Conservation (phyloP, 2,329 filamentous ascomycete genomes). For the Parafenestella ontariensis region DNA sequence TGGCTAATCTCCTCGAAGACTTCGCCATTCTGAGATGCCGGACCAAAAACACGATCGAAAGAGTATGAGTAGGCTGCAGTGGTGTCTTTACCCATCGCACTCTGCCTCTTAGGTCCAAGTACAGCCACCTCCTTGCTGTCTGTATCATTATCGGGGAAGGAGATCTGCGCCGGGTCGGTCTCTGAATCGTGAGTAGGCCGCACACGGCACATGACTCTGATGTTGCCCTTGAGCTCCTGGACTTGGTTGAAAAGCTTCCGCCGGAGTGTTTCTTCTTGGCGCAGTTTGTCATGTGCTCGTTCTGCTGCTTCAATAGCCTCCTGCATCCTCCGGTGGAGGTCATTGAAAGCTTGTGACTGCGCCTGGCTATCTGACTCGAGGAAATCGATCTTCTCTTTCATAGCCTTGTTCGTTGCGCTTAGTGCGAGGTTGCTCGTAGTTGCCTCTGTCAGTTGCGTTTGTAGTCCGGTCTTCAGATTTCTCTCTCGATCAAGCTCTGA, state of each 20-base stretch:
- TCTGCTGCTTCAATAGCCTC: conserved; percentile 76
- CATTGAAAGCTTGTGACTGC: conserved; percentile 84
- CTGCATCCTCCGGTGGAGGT: conserved; percentile 79
- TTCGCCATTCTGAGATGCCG: conserved; percentile 77
- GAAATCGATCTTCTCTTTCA: conserved; percentile 84
- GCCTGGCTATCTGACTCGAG: conserved; percentile 89
- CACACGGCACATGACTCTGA: conserved; percentile 96
- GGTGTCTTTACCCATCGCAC: conserved; percentile 75
- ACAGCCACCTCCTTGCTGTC: conserved; percentile 89
- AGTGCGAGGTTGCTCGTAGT: conserved; percentile 59
- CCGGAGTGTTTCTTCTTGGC: conserved; percentile 88
- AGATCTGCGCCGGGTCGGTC: conserved; percentile 71
- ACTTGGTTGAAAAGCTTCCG: conserved; percentile 97
- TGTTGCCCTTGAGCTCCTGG: conserved; percentile 97
- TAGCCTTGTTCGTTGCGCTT: conserved; percentile 76
- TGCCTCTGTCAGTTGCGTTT: conserved; percentile 59
- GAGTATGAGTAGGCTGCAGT: conserved; percentile 85
- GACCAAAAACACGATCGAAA: conserved; percentile 92
- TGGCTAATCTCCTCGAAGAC: conserved; percentile 97
- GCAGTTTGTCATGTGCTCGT: conserved; percentile 78
- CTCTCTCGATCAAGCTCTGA: conserved; percentile 64
- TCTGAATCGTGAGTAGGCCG: conserved; percentile 73
- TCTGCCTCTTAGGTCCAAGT: conserved; percentile 82
- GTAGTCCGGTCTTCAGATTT: conserved; percentile 63
- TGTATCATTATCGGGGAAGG: conserved; percentile 78